Conservation (phyloP, 306 rosid genomes). For the Albizia julibrissin region DNA sequence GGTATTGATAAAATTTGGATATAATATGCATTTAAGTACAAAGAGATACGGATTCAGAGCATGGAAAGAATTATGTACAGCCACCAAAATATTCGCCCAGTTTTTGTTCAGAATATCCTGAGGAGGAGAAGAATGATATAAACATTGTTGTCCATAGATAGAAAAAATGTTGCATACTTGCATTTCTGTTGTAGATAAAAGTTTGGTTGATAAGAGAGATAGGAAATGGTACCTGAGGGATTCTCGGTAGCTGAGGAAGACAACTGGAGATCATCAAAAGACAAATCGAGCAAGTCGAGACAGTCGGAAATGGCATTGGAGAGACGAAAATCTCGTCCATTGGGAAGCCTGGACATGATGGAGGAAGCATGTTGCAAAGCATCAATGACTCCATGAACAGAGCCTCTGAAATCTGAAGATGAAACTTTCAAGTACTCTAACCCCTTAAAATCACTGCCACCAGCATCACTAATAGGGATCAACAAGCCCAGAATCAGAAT, state of each 20-base stretch:
- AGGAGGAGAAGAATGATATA: neutral
- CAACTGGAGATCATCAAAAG: constrained; percentile 57
- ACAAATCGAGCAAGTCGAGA: constrained; percentile 62
- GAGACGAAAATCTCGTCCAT: constrained; percentile 46
- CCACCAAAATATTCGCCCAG: neutral
- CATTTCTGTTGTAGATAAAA: neutral
- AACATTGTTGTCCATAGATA: neutral
- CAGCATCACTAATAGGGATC: constrained; percentile 1
- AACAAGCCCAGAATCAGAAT: constrained; percentile 22
- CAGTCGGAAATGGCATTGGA: constrained; percentile 74
- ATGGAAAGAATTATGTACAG: neutral
- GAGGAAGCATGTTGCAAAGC: constrained; percentile 40
- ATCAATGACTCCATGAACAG: constrained; percentile 38
- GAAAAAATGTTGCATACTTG: neutral
- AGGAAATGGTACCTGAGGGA: constrained; percentile 45
- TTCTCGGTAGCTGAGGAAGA: constrained; percentile 58
- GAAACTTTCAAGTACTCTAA: constrained; percentile 54
- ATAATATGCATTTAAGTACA: no score
- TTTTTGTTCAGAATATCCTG: neutral
- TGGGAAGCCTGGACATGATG: constrained; percentile 49
- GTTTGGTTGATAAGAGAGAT: neutral
- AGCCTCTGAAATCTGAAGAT: constrained; percentile 39
- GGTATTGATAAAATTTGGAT: neutral
- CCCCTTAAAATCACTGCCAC: neutral
- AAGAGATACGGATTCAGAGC: neutral